phyloP scores from a whole-genome alignment of 2,329 filamentous ascomycete species.

The Aspergillus uvarum region DNA sequence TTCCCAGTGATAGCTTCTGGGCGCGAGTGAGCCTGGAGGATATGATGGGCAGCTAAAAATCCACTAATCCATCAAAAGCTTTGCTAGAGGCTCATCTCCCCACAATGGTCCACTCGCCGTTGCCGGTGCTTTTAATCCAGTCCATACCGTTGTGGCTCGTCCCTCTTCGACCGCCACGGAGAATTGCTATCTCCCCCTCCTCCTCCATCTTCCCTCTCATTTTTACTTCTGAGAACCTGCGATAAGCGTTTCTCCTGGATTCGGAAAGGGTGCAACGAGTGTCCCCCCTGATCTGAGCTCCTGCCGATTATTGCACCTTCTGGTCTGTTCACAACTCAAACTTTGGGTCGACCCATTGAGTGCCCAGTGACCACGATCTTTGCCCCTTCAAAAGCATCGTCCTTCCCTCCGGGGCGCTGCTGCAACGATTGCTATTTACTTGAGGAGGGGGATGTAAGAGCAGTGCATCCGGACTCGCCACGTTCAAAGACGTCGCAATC shows the following conservation, averaged over 20 bases:
- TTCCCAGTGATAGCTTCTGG: conserved; percentile 1
- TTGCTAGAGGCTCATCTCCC: background rate
- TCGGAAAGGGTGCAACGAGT: background rate
- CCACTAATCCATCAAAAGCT: conserved; percentile 1
- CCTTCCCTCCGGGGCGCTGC: background rate
- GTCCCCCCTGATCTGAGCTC: conserved; percentile 4
- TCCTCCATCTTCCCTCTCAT: conserved; percentile 2
- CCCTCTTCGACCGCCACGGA: background rate
- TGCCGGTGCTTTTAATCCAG: background rate
- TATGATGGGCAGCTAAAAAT: background rate
- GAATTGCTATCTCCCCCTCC: conserved; percentile 5
- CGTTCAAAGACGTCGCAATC: conserved; percentile 2
- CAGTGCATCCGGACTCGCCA: conserved; percentile 1
- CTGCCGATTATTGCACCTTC: background rate
- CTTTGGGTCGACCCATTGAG: background rate
- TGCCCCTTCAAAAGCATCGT: background rate
- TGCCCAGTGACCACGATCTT: too few relatives aligned
- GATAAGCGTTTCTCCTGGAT: background rate
- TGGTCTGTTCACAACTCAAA: background rate
- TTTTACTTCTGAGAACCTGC: background rate
- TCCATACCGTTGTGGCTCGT: conserved; percentile 7
- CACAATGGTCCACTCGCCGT: conserved; percentile 4
- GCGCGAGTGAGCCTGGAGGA: background rate
- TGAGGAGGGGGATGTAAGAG: conserved; percentile 13
- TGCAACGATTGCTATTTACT: background rate